Percentiles rank a stretch among this genome's conserved stretches.
These are phyloP conservation scores for Chalciporus piperatoides DNA, from an alignment of 1,284 basidiomycete species.

Conservation along the genomic window DNA sequence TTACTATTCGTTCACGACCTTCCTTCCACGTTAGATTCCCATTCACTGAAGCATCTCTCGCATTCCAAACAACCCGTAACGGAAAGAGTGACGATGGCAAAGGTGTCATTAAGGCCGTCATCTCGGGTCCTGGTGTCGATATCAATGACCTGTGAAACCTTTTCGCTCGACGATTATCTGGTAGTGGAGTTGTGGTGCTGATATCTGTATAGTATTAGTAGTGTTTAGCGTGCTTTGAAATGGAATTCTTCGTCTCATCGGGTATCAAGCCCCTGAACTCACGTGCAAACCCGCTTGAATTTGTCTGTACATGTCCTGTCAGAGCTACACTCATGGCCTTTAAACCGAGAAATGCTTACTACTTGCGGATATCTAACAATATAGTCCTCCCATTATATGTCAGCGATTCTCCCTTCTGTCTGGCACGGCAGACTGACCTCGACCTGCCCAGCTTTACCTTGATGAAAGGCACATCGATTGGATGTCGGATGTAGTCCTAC, in stretches of 20 bases:
- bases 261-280: too few species aligned
- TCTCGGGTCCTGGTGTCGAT: constrained; percentile 67
- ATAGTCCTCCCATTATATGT: constrained; percentile 71
- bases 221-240: background rate
- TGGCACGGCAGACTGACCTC: constrained; percentile 2
- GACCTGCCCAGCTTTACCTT: constrained; percentile 56
- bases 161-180: too few species aligned
- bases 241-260: too few species aligned
- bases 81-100: constrained; percentile 80
- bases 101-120: constrained; percentile 71
- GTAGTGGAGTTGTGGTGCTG: background rate
- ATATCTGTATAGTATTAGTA: background rate
- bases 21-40: constrained; percentile 48
- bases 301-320: background rate
- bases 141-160: constrained; percentile 31
- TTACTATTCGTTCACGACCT: background rate
- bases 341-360: constrained; percentile 60
- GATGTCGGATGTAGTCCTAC: constrained; percentile 73
- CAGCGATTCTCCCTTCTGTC: constrained; percentile 1
- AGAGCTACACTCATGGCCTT: constrained; percentile 43
- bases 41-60: constrained; percentile 71
- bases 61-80: constrained; percentile 75
- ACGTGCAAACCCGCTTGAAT: background rate
- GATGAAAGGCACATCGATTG: constrained; percentile 74
- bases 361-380: constrained; percentile 63